Percentiles rank a stretch among this genome's conserved stretches.
phyloP scores from a whole-genome alignment of 164 flowering plant genomes.

The Vitis labrusca region DNA sequence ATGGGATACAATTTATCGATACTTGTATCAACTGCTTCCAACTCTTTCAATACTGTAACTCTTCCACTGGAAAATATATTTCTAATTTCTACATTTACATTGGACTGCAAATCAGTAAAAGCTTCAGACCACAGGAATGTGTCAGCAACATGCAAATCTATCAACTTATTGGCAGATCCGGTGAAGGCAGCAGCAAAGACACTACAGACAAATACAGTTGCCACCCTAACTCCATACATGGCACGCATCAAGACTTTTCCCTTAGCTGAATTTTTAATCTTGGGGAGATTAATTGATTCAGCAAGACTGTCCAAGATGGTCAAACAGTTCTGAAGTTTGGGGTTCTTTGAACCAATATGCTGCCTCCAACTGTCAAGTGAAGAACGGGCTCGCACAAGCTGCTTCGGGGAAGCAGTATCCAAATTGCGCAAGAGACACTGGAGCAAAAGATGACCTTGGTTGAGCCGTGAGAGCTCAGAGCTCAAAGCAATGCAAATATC shows the following conservation, averaged over 20 bases:
- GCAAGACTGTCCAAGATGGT: slow-evolving; percentile 41
- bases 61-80: slow-evolving; percentile 28
- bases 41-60: slow-evolving; percentile 51
- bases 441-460: slow-evolving; percentile 72
- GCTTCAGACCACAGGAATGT: slow-evolving; percentile 60
- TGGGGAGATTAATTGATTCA: slow-evolving; percentile 50
- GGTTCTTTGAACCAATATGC: slow-evolving; percentile 50
- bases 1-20: slow-evolving; percentile 46
- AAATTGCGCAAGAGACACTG: slow-evolving; percentile 57
- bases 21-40: slow-evolving; percentile 50
- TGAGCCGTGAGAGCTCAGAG: slow-evolving; percentile 72
- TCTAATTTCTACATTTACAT: slow-evolving; percentile 57
- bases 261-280: slow-evolving; percentile 75
- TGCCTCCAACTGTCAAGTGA: slow-evolving; percentile 73
- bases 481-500: slow-evolving; percentile 80
- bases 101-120: slow-evolving; percentile 47
- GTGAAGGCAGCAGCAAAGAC: slow-evolving; percentile 64
- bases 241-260: slow-evolving; percentile 88
- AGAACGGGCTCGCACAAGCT: slow-evolving; percentile 38
- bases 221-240: slow-evolving; percentile 80
- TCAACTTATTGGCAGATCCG: slow-evolving; percentile 51
- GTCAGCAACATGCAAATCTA: slow-evolving; percentile 49
- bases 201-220: slow-evolving; percentile 62
- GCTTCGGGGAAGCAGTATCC: slow-evolving; percentile 36
- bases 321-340: slow-evolving; percentile 51